Conservation (phyloP, 208 protist genomes). For the Trichomonas tenax region DNA sequence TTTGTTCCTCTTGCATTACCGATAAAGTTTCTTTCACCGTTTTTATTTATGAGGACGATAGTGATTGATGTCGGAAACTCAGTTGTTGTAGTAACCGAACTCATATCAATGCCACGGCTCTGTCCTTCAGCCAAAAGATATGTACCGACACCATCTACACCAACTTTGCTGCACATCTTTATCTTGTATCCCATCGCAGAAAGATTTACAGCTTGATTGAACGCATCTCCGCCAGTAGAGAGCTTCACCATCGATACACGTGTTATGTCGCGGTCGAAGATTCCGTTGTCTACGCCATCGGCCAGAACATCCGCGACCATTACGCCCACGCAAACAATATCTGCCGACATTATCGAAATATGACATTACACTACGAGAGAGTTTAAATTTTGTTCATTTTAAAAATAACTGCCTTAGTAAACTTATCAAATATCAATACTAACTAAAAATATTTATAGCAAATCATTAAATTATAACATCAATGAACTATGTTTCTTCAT, state of each 20-base stretch:
- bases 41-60: not conserved
- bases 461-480: no score
- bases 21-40: not conserved
- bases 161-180: not conserved
- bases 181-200: not conserved
- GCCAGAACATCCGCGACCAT: not conserved
- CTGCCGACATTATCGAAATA: not conserved
- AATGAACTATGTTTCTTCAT: no score
- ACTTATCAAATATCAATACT: no score
- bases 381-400: no score
- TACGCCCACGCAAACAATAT: not conserved
- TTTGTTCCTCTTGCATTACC: not conserved
- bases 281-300: not conserved
- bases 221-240: not conserved
- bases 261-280: not conserved
- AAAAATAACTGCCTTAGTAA: no score
- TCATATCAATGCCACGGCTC: not conserved
- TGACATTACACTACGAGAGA: no score
- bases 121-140: not conserved
- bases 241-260: not conserved
- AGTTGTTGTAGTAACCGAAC: not conserved
- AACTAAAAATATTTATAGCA: no score
- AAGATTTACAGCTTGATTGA: not conserved
- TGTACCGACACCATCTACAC: not conserved
- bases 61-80: not conserved